Base-by-base conservation (phyloP, 2,329 filamentous ascomycete genomes). In the Fusarium nematophilum region DNA sequence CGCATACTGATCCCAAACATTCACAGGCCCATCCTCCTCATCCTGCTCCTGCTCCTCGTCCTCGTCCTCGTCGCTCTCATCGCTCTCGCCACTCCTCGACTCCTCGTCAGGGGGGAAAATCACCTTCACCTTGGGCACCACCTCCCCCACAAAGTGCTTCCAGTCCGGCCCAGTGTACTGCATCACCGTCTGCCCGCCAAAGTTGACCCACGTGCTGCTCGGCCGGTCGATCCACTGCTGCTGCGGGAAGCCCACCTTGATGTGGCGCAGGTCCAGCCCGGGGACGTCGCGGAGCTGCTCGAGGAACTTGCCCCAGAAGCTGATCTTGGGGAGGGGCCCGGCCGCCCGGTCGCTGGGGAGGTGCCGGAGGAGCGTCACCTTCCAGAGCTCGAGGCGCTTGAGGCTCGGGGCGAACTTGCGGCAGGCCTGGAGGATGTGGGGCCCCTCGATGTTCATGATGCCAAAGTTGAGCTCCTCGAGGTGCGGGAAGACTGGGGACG, bases 401-500 rank as follows among this genome's bases (percentile, higher is more conserved):
- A 87, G 73, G 0, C 76, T 80, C 3, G 76, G 61, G 3, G 77
- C 74, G 14, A 82, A 81, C 55, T 79, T 83, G 29, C 52, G 40
- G 34, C 78, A 59, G 5, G 83, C 38, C 1, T 49, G 56, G 4
- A 81, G 45, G 0, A 84, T 57, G 1, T 67, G 53, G 0, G 59
- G 10, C 0, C 69, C 48, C 0, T 71, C 52, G 6, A 80, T 52
- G 0, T 54, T 61, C 47, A 76, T 66, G 56, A 72, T 69, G 1
- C 82, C 82, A 11, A 84, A 67, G 18, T 83, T 80, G 3, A 85
- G 65, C 21, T 72, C 70, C 52, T 74, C 66, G 0, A 85, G 66
- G 1, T 71, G 62, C 0, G 70, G 56, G 9, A 81, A 72, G 2
- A 54, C 29, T 2, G 77, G 69, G 0, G 74, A 53, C 2, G 61